Evolutionary conservation across 2,329 filamentous ascomycete species (phyloP), one percentile per base, ranked within the genome.

Genomic region (Neophaeococcomyces mojaviensis): DNA sequence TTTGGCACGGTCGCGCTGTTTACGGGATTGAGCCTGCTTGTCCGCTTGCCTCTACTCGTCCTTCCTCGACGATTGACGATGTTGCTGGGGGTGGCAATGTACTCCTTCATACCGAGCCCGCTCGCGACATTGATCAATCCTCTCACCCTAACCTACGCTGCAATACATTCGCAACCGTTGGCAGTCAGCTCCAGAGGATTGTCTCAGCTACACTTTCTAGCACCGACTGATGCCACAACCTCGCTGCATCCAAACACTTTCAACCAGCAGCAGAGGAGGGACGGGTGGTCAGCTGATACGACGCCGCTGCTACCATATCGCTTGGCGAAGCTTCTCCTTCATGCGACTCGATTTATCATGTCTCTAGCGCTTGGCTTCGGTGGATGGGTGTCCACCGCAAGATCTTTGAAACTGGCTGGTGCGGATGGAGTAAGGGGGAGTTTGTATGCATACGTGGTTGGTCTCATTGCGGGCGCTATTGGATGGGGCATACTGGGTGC

Each of bases 301-400:
- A 59, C 67, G 2, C 73, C 81, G 1, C 72, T 95, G n/a, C 71
- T 92, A 19, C 85, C 92, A 0, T 98, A 97, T 63, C 81, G 87
- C 3, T 79, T 97, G 7, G 86, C 92, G 1, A 97, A 96, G 64
- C 76, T 97, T 22, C 77, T 98, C 6, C 78, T 98, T 3, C 87
- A 96, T 56, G 88, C 90, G 2, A 92, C 88, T 1, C 81, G 90
- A 15, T 86, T 90, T 61, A 85, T 96, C 59, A 94, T 96, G 79
- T 87, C 88, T 0, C 80, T 89, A 38, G 86, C 82, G 0, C 77
- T 98, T 24, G 90, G 90, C 1, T 94, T 97, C 59, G 89, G 86
- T 3, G 90, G 88, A n/a, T 98, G 92, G 92, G 87, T 97, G 7
- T 85, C 87, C 38, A 94, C 89, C 30, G 89, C 92, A 9, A 82